Conservation (phyloP, 345 rosid genomes). For the Eucalyptus paniculata region DNA sequence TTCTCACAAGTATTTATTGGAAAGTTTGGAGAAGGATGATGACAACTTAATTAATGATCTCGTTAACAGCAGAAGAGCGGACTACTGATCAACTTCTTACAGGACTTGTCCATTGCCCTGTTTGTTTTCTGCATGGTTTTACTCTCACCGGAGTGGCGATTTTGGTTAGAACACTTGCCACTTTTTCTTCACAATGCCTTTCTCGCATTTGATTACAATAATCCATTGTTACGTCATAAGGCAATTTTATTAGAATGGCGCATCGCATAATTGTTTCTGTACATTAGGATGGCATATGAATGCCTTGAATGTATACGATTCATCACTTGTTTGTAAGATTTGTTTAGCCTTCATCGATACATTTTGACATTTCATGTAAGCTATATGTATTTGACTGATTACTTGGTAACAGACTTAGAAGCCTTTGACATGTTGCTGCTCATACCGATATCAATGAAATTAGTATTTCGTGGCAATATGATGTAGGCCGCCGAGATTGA, state of each 20-base stretch:
- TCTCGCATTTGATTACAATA: not conserved
- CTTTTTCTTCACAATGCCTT: not conserved
- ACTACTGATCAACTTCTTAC: constrained; percentile 9
- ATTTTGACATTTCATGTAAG: not conserved
- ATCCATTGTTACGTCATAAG: not conserved
- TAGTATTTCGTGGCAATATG: not conserved
- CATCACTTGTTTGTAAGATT: not conserved
- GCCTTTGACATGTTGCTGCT: not conserved
- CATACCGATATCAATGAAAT: not conserved
- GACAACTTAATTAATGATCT: constrained; percentile 18
- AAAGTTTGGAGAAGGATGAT: constrained; percentile 50
- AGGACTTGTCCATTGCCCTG: not conserved
- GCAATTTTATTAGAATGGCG: not conserved
- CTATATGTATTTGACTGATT: not conserved
- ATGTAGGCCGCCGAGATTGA: not conserved
- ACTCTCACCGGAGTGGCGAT: not conserved
- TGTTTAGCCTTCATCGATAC: not conserved
- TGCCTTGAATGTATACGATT: not conserved
- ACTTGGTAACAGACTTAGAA: not conserved
- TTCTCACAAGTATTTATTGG: constrained; percentile 25
- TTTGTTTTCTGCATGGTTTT: not conserved
- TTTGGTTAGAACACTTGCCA: not conserved
- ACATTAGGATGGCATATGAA: not conserved
- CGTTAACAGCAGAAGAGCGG: constrained; percentile 32
- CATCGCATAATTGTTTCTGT: not conserved